These are phyloP conservation scores for Solanum chiquidenum DNA, from an alignment of 257 asterid genomes.

Conservation along the genomic window DNA sequence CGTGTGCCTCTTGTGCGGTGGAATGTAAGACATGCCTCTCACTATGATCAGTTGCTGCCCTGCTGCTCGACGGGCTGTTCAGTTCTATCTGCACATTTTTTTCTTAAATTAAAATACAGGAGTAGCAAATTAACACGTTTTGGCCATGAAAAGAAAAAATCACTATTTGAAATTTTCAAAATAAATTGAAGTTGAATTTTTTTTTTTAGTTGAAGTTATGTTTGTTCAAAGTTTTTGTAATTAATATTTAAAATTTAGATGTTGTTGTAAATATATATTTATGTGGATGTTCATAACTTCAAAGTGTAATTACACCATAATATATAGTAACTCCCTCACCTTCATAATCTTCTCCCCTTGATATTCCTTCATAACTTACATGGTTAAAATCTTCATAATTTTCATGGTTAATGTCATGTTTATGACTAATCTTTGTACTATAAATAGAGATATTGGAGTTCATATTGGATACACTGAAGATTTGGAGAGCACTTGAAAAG, in stretches of 20 bases:
- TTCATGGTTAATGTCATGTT: no score
- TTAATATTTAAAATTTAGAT: not conserved
- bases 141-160: not conserved
- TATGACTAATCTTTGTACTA: no score
- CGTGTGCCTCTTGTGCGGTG: slow-evolving; percentile 36
- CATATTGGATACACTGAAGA: not conserved
- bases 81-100: not conserved
- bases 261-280: not conserved
- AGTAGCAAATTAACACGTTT: not conserved
- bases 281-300: no score
- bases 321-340: no score
- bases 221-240: not conserved
- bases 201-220: not conserved
- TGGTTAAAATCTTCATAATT: no score
- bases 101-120: not conserved
- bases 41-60: not conserved
- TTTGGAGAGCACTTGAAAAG: not conserved
- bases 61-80: not conserved
- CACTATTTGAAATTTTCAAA: not conserved
- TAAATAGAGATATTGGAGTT: not conserved
- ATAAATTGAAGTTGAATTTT: not conserved
- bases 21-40: slow-evolving; percentile 30
- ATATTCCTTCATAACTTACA: no score
- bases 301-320: no score
- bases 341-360: no score